Percentiles rank a stretch among this genome's conserved stretches.
Conservation (phyloP, 352 stramenopile genomes). For the Hyaloperonospora brassicae region DNA sequence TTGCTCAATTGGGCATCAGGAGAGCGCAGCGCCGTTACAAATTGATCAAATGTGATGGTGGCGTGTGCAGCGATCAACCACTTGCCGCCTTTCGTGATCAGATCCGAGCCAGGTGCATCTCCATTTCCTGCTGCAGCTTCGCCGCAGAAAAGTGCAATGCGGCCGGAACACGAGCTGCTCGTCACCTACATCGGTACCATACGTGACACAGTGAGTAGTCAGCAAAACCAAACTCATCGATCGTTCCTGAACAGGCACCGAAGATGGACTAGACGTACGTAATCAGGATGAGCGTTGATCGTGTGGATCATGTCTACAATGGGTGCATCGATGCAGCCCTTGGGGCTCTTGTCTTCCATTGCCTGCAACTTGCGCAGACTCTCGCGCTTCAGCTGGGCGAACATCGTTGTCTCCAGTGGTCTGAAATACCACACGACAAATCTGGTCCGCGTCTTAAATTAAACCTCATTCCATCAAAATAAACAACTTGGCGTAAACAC, state of each 20-base stretch:
- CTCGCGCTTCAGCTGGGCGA: constrained; percentile 82
- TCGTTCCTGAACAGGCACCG: too few species aligned
- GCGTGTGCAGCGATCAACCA: constrained; percentile 84
- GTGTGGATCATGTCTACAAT: constrained; percentile 83
- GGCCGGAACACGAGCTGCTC: constrained; percentile 86
- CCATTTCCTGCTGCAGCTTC: constrained; percentile 22
- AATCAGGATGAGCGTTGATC: constrained; percentile 83
- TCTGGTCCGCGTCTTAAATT: constrained; percentile 1
- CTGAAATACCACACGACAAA: neutral
- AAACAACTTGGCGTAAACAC: too few species aligned
- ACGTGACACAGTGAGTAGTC: neutral
- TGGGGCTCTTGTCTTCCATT: constrained; percentile 86
- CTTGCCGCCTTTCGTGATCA: constrained; percentile 85
- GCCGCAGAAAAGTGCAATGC: constrained; percentile 82
- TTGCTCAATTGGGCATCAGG: constrained; percentile 23
- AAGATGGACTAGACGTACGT: constrained; percentile 33
- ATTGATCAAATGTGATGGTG: constrained; percentile 60
- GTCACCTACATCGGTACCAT: constrained; percentile 50
- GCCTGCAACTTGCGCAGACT: constrained; percentile 74
- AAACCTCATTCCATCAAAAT: neutral
- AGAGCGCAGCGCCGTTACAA: constrained; percentile 39
- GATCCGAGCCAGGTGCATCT: constrained; percentile 22
- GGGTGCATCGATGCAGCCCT: constrained; percentile 84
- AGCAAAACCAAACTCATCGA: too few species aligned
- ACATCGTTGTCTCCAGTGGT: constrained; percentile 31